phyloP scores from a whole-genome alignment of 192 early-diverging fungal species.

The Mortierella claussenii region DNA sequence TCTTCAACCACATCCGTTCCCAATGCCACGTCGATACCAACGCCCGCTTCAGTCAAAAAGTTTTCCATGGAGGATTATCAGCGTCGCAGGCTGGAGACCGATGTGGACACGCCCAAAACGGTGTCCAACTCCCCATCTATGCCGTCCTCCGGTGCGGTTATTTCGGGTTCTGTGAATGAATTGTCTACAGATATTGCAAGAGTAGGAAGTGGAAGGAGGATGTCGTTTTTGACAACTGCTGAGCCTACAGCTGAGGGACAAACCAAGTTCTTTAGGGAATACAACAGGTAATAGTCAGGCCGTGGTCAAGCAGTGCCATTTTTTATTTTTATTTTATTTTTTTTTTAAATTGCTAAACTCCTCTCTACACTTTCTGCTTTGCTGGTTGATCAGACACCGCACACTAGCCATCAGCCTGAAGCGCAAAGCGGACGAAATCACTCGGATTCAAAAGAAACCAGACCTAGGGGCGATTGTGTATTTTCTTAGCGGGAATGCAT shows the following conservation, averaged over 20 bases:
- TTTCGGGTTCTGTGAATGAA: background rate
- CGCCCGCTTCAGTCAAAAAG: slow-evolving; percentile 1
- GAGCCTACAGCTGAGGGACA: background rate
- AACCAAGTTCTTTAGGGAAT: slow-evolving; percentile 13
- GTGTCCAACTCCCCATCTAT: slow-evolving; percentile 2
- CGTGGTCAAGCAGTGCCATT: background rate
- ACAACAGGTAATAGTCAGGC: slow-evolving; percentile 2
- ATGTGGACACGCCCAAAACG: slow-evolving; percentile 16
- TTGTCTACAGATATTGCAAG: background rate
- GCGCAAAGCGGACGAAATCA: slow-evolving; percentile 26
- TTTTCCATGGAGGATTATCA: slow-evolving; percentile 11
- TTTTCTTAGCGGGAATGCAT: slow-evolving; percentile 20
- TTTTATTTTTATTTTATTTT: background rate
- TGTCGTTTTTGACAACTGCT: background rate
- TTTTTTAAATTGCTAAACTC: background rate
- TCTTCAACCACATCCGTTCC: background rate
- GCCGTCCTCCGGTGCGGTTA: background rate
- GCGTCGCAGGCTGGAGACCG: background rate
- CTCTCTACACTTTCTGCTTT: background rate
- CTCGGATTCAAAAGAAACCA: slow-evolving; percentile 8
- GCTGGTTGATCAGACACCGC: slow-evolving; percentile 1
- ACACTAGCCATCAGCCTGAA: slow-evolving; percentile 14
- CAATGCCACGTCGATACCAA: no score
- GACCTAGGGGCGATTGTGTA: slow-evolving; percentile 19
- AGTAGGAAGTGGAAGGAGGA: no score